Evolutionary conservation across 2,329 filamentous ascomycete genomes (phyloP), one percentile per base, ranked within the genome.

Genomic region (Pyricularia sp.): DNA sequence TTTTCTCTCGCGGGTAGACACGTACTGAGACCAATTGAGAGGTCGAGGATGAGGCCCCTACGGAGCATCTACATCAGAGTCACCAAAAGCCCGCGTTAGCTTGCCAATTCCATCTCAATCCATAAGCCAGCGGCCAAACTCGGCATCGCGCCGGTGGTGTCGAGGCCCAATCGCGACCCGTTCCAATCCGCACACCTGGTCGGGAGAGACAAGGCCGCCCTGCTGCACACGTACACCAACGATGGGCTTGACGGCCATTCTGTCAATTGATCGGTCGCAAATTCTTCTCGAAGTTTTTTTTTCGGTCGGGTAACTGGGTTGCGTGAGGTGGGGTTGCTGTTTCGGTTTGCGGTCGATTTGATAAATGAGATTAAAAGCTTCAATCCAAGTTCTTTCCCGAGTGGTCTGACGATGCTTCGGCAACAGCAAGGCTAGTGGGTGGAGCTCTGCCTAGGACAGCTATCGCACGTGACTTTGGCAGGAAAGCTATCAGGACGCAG

Each of bases 231-330:
- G 72, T 86, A 88, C 86, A 76, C 86, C 86, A 72, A 84, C 86
- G 73, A 88, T 86, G 70, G 85, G 86, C 75, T 81, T 80, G 78
- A 87, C 76, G 74, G 85, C 83, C 84, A 86, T 86, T 79, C 73
- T 81, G 77, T 78, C 70, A 72, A 66, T 66, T 67, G 73, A 50
- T 50, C 42, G 42, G 42, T 50, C 42, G 42, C 42, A n/a, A 17
- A 50, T 50, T 50, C 20, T 50, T 50, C 20, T 50, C 20, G 42
- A 50, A n/a, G 42, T 36, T 36, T 36, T 36, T 33, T 36, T 14
- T 36, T 50, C 42, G 20, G 10, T 50, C 42, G 42, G 42, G 42
- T 6, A n/a, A 50, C 17, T 36, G 42, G 42, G 65, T 31, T 65
- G 69, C 30, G 50, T 42, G 63, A 33, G 33, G 33, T 14, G 33